These are phyloP conservation scores for Pisolithus microcarpus DNA, from an alignment of 768 basidiomycete genomes.

Conservation along the genomic window DNA sequence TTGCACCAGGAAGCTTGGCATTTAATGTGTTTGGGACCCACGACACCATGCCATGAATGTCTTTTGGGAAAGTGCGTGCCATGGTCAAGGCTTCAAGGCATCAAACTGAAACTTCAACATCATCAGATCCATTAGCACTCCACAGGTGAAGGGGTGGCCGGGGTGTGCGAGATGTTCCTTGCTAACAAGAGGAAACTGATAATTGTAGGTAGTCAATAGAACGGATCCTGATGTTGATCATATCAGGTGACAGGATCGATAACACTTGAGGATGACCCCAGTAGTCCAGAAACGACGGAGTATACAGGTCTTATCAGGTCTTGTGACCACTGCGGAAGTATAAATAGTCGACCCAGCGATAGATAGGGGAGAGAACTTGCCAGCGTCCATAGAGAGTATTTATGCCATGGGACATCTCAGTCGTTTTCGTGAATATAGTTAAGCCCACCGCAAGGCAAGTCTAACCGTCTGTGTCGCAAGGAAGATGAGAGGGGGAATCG, in stretches of 20 bases:
- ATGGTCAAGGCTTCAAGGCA: neutral
- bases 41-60: constrained; percentile 13
- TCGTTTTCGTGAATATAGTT: too few relatives aligned
- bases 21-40: constrained; percentile 20
- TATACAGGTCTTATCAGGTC: neutral
- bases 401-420: too few relatives aligned
- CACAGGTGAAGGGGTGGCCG: neutral
- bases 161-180: neutral
- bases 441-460: too few relatives aligned
- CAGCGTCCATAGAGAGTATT: too few relatives aligned
- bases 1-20: neutral
- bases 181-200: neutral
- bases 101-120: neutral
- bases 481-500: neutral
- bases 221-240: constrained; percentile 11
- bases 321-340: neutral
- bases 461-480: neutral
- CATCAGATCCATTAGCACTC: neutral
- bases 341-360: neutral
- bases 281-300: neutral
- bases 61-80: neutral
- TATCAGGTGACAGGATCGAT: constrained; percentile 10
- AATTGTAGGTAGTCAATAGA: neutral
- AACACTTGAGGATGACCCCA: neutral
- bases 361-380: neutral